phyloP scores from a whole-genome alignment of 768 basidiomycete species.

The Boletus rubescentipes region DNA sequence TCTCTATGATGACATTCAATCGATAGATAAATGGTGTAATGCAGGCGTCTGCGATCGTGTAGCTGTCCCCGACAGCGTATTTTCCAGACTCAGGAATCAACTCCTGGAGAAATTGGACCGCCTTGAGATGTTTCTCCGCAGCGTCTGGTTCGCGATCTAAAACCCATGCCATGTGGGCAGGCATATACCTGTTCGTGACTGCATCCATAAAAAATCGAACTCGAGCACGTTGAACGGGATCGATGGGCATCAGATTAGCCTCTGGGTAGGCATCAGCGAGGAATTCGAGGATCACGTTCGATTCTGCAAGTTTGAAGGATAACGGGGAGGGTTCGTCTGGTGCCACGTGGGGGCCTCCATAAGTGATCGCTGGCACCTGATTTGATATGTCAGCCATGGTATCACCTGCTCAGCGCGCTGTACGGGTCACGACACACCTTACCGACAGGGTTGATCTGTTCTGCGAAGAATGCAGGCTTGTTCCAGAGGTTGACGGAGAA shows the following conservation, averaged over 20 bases:
- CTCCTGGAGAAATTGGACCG: constrained; percentile 46
- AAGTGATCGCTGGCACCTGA: constrained; percentile 52
- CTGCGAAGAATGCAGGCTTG: constrained; percentile 66
- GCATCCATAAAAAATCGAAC: constrained; percentile 61
- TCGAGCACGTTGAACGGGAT: constrained; percentile 53
- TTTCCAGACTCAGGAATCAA: constrained; percentile 47
- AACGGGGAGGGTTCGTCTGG: constrained; percentile 55
- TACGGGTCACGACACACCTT: constrained; percentile 43
- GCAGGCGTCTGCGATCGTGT: constrained; percentile 59
- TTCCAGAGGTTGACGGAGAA: constrained; percentile 56
- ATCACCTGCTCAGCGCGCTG: constrained; percentile 12
- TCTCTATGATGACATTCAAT: constrained; percentile 38
- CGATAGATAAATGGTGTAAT: constrained; percentile 58
- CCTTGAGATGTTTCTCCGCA: constrained; percentile 33
- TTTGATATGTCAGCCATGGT: neutral
- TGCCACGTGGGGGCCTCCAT: constrained; percentile 54
- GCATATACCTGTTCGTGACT: constrained; percentile 42
- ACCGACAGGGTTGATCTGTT: constrained; percentile 58
- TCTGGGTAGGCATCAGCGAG: constrained; percentile 54
- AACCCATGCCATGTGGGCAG: constrained; percentile 37
- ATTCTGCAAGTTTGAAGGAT: constrained; percentile 61
- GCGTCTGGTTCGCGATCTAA: constrained; percentile 39
- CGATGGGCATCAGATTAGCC: constrained; percentile 46
- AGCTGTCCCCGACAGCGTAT: constrained; percentile 39
- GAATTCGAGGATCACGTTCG: constrained; percentile 62